Evolutionary conservation across 2,329 filamentous ascomycete genomes (phyloP).

Genomic region (Xylaria polymorpha): DNA sequence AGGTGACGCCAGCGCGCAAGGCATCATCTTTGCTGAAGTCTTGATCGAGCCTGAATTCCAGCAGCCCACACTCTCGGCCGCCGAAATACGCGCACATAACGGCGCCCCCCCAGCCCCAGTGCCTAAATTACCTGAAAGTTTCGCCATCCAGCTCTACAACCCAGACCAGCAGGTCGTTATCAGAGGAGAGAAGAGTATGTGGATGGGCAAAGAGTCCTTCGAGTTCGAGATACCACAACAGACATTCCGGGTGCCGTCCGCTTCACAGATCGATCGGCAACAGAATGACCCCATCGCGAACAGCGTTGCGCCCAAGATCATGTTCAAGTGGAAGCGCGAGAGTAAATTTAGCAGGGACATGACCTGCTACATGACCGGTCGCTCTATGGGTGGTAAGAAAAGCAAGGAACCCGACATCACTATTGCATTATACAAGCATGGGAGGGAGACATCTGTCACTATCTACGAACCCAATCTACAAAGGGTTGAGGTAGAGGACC

Average conservation of each 20-base stretch:
- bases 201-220: conserved; percentile 84
- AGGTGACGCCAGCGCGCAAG: conserved; percentile 82
- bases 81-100: conserved; percentile 79
- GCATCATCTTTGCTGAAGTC: conserved; percentile 89
- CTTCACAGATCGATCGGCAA: conserved; percentile 80
- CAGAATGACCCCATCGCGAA: conserved; percentile 66
- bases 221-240: conserved; percentile 92
- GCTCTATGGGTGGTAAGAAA: conserved; percentile 77
- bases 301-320: conserved; percentile 76
- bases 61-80: conserved; percentile 82
- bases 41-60: conserved; percentile 87
- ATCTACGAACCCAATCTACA: conserved; percentile 94
- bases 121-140: conserved; percentile 80
- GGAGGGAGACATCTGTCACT: conserved; percentile 74
- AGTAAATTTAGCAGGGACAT: conserved; percentile 87
- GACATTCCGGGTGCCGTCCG: conserved; percentile 83
- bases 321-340: conserved; percentile 91
- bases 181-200: conserved; percentile 77
- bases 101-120: conserved; percentile 73
- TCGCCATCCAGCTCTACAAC: conserved; percentile 91
- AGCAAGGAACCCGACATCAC: conserved; percentile 95
- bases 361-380: conserved; percentile 87
- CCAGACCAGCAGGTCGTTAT: conserved; percentile 85
- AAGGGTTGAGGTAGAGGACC: conserved; percentile 91
- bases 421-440: conserved; percentile 83